These are phyloP conservation scores for Mucor sp. DNA, from an alignment of 371 early-diverging fungal genomes.

Conservation along the genomic window DNA sequence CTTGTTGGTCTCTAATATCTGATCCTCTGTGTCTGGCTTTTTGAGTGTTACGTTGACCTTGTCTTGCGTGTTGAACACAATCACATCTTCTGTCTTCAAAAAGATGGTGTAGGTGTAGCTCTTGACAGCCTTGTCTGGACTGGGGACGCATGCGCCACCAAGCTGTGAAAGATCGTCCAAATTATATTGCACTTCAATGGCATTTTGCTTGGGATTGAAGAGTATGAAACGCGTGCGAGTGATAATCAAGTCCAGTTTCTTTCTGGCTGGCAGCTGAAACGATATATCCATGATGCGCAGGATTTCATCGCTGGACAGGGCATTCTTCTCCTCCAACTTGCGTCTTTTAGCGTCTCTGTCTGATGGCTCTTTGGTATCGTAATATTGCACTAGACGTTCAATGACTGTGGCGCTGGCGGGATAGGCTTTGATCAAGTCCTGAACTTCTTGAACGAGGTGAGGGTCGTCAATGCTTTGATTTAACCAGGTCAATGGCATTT, in stretches of 20 bases:
- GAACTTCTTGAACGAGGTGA: conserved; percentile 28
- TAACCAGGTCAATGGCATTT: conserved; percentile 17
- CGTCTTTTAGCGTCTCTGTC: conserved; percentile 36
- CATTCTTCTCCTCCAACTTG: conserved; percentile 17
- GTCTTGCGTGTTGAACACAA: conserved; percentile 45
- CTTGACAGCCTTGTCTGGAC: conserved; percentile 47
- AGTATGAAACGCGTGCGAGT: conserved; percentile 29
- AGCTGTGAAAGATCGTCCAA: conserved; percentile 25
- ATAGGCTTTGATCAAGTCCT: conserved; percentile 27
- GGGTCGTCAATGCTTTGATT: conserved; percentile 36
- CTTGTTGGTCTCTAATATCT: conserved; percentile 14
- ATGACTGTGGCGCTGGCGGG: conserved; percentile 37
- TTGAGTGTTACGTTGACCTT: conserved; percentile 25
- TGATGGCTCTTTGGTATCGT: conserved; percentile 16
- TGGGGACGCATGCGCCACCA: conserved; percentile 46
- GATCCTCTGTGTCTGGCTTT: neutral
- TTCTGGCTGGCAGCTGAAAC: conserved; percentile 41
- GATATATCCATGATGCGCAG: conserved; percentile 32
- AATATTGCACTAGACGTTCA: conserved; percentile 35
- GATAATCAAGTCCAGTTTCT: conserved; percentile 34
- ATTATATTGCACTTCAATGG: conserved; percentile 22
- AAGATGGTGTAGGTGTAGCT: conserved; percentile 43
- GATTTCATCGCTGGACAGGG: conserved; percentile 11
- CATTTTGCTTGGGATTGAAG: conserved; percentile 24
- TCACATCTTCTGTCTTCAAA: conserved; percentile 30